Evolutionary conservation across 75 land plant species (phyloP).

Genomic region (Cryptomeria japonica): DNA sequence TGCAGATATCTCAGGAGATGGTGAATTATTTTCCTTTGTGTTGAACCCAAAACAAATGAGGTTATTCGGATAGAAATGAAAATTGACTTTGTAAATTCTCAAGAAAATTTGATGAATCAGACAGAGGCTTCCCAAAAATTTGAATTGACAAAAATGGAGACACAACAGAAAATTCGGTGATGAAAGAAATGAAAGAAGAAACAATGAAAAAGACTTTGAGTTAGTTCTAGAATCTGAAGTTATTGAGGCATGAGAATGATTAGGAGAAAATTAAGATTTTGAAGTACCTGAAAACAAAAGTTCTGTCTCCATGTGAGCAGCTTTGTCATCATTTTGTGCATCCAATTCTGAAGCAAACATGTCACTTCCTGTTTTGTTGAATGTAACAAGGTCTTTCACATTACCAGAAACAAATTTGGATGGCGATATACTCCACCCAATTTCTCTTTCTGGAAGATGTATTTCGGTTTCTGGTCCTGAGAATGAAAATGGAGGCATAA

Average conservation of each 20-base stretch:
- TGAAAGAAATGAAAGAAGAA: neutral
- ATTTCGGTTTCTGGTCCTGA: slow-evolving; percentile 22
- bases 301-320: neutral
- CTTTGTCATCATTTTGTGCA: neutral
- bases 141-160: slow-evolving; percentile 4
- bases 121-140: slow-evolving; percentile 5
- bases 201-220: slow-evolving; percentile 1
- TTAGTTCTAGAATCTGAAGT: neutral
- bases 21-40: slow-evolving; percentile 16
- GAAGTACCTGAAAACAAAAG: neutral
- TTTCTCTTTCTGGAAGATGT: slow-evolving; percentile 34
- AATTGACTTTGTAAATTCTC: neutral
- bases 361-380: slow-evolving; percentile 6
- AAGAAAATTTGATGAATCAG: neutral
- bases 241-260: neutral
- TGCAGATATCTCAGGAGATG: slow-evolving; percentile 5
- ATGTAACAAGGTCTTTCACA: slow-evolving; percentile 13
- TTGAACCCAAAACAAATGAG: slow-evolving; percentile 19
- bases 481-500: slow-evolving; percentile 29
- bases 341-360: neutral
- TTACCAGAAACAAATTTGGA: slow-evolving; percentile 30
- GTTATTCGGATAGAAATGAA: neutral
- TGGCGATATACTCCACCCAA: slow-evolving; percentile 27
- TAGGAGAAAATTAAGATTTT: neutral
- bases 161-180: slow-evolving; percentile 10